A percentile compares a stretch with the other conserved stretches of the same genome.
phyloP scores from a whole-genome alignment of 1,284 basidiomycete genomes.

The Austroboletus novae-zelandiae region DNA sequence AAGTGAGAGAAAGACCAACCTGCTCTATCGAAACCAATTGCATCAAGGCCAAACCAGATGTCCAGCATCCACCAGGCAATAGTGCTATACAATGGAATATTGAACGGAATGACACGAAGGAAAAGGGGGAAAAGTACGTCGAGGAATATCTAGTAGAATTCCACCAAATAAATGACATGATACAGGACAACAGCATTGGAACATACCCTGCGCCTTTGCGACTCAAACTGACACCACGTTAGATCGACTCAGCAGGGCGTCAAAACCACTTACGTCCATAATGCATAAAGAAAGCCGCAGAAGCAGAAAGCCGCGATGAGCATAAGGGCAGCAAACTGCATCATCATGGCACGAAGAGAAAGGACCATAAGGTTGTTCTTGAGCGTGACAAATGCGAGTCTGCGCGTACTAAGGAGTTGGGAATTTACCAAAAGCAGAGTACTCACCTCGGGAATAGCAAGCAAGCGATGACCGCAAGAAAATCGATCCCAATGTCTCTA shows the following conservation, averaged over 20 bases:
- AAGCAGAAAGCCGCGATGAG: conserved; percentile 88
- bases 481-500: conserved; percentile 63
- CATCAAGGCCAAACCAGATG: conserved; percentile 87
- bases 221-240: conserved; percentile 45
- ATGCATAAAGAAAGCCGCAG: conserved; percentile 85
- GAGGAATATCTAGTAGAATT: conserved; percentile 27
- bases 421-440: background rate
- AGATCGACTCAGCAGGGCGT: conserved; percentile 1
- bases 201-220: conserved; percentile 45
- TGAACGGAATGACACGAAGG: background rate
- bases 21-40: conserved; percentile 76
- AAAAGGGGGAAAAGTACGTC: conserved; percentile 35
- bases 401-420: conserved; percentile 24
- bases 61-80: conserved; percentile 91
- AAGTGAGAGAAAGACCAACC: conserved; percentile 45
- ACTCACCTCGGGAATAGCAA: conserved; percentile 81
- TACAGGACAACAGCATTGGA: background rate
- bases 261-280: conserved; percentile 73
- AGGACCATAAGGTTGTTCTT: conserved; percentile 84
- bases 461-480: conserved; percentile 76
- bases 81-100: conserved; percentile 40
- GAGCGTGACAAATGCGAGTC: conserved; percentile 84
- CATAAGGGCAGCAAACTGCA: conserved; percentile 79
- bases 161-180: background rate
- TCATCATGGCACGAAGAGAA: conserved; percentile 77